Conservation (phyloP, 192 early-diverging fungal genomes). For the Dimargaris xerosporica region DNA sequence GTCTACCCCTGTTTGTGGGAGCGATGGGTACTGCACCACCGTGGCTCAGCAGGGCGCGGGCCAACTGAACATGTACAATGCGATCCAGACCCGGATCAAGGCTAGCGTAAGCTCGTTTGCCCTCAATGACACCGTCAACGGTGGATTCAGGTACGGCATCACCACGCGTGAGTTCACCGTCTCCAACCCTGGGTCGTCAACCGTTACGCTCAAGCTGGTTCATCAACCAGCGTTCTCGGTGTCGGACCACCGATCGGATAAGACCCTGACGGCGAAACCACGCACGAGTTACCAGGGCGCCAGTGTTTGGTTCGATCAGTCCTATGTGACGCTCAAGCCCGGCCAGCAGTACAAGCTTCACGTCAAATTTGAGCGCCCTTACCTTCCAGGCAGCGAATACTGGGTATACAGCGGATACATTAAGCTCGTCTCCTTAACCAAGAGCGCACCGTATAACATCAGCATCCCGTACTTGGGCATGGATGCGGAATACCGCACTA, state of each 20-base stretch:
- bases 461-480: slow-evolving; percentile 27
- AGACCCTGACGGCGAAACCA: slow-evolving; percentile 12
- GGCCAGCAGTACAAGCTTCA: slow-evolving; percentile 15
- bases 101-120: slow-evolving; percentile 41
- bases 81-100: slow-evolving; percentile 32
- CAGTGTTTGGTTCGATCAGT: not conserved
- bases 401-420: slow-evolving; percentile 32
- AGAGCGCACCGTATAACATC: slow-evolving; percentile 11
- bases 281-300: slow-evolving; percentile 16
- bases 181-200: slow-evolving; percentile 13
- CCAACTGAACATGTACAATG: slow-evolving; percentile 48
- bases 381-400: slow-evolving; percentile 17
- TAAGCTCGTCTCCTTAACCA: slow-evolving; percentile 19
- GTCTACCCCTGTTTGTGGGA: slow-evolving; percentile 27
- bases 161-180: not conserved
- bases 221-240: slow-evolving; percentile 18
- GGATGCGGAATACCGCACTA: slow-evolving; percentile 23
- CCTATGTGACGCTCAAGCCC: slow-evolving; percentile 12
- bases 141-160: not conserved
- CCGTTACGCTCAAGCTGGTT: slow-evolving; percentile 14
- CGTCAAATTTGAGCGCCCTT: slow-evolving; percentile 20
- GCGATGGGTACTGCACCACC: slow-evolving; percentile 31
- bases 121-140: slow-evolving; percentile 29
- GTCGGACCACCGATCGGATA: slow-evolving; percentile 19
- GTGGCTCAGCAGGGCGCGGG: slow-evolving; percentile 56